Evolutionary conservation across 257 asterid species (phyloP).

Genomic region (Solanum chilense): DNA sequence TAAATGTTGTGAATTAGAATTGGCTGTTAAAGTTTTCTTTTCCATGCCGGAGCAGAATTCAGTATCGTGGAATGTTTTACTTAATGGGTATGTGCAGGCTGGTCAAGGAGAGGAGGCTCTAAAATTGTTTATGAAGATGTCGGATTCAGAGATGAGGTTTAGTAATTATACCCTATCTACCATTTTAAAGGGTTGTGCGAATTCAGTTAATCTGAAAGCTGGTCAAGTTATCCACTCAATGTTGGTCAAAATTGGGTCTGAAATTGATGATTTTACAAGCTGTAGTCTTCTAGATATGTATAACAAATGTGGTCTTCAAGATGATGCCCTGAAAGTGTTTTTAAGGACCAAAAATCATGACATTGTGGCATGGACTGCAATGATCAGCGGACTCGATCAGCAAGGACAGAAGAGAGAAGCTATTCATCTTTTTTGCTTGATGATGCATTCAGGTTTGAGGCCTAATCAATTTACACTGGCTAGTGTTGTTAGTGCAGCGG

Average conservation of each 20-base stretch:
- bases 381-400: conserved; percentile 60
- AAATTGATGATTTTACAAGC: conserved; percentile 54
- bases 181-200: conserved; percentile 65
- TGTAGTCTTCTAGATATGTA: conserved; percentile 76
- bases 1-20: conserved; percentile 55
- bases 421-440: conserved; percentile 38
- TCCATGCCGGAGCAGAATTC: conserved; percentile 58
- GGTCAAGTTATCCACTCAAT: conserved; percentile 66
- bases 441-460: conserved; percentile 45
- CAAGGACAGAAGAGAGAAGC: conserved; percentile 70
- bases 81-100: conserved; percentile 68
- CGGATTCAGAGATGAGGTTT: conserved; percentile 46
- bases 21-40: conserved; percentile 46
- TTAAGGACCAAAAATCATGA: conserved; percentile 48
- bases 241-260: conserved; percentile 48
- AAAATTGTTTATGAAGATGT: conserved; percentile 37
- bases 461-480: conserved; percentile 79
- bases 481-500: conserved; percentile 49
- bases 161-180: conserved; percentile 56
- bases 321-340: conserved; percentile 57
- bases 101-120: conserved; percentile 61
- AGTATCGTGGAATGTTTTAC: conserved; percentile 70
- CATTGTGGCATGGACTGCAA: conserved; percentile 70
- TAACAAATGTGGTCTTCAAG: conserved; percentile 48
- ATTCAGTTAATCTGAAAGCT: conserved; percentile 24